These are phyloP conservation scores for Emmonsiellopsis sp. DNA, from an alignment of 2,329 filamentous ascomycete genomes.

Conservation along the genomic window DNA sequence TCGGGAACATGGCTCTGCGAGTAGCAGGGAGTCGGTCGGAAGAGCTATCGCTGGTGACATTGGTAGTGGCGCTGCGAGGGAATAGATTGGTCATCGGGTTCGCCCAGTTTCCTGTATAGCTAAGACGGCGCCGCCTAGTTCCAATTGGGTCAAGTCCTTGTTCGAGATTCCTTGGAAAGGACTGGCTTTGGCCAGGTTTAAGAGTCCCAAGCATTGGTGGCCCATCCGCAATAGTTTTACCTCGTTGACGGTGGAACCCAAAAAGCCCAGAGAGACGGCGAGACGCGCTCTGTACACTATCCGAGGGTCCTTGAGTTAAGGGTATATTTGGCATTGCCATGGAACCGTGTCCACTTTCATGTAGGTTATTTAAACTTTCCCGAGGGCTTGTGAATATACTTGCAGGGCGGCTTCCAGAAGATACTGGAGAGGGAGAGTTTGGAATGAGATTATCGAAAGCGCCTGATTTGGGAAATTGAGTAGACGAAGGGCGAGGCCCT, in stretches of 20 bases:
- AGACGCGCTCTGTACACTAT: conserved; percentile 37
- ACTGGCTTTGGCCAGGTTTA: conserved; percentile 52
- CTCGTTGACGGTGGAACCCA: conserved; percentile 49
- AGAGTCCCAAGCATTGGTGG: conserved; percentile 49
- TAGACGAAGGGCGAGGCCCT: conserved; percentile 1
- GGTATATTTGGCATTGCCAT: not conserved
- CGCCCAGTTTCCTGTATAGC: conserved; percentile 48
- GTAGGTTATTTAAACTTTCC: conserved; percentile 29
- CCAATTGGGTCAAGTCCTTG: conserved; percentile 44
- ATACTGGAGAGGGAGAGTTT: conserved; percentile 35
- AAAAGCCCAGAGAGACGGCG: conserved; percentile 50
- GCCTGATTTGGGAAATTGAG: conserved; percentile 9
- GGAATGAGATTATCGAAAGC: conserved; percentile 24
- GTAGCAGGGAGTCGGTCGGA: conserved; percentile 24
- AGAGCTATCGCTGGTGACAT: conserved; percentile 32
- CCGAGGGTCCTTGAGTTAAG: conserved; percentile 11
- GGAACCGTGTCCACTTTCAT: conserved; percentile 26
- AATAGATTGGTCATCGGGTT: conserved; percentile 40
- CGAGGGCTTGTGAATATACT: conserved; percentile 39
- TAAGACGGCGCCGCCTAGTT: conserved; percentile 43
- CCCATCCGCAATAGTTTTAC: conserved; percentile 51
- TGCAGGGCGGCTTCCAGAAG: conserved; percentile 33
- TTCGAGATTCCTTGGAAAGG: conserved; percentile 47
- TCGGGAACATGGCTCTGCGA: conserved; percentile 30
- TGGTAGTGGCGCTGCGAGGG: conserved; percentile 34